phyloP scores from a whole-genome alignment of 768 basidiomycete genomes.

The Lactarius sanguifluus region DNA sequence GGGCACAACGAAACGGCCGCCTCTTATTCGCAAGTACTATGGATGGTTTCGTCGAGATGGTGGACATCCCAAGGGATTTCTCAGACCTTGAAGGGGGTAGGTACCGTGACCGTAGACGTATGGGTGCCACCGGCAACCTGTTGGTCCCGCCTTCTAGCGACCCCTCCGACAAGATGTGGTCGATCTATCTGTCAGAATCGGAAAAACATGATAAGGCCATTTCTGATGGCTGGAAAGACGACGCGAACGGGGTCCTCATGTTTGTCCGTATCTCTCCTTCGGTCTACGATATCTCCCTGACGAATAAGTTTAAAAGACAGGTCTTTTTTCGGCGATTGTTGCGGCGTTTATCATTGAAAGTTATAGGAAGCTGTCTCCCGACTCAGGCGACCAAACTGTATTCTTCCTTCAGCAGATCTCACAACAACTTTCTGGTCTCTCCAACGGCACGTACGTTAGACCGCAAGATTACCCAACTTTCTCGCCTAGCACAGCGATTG shows the following conservation, averaged over 20 bases:
- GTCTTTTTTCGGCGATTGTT: constrained; percentile 30
- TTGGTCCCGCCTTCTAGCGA: not conserved
- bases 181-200: constrained; percentile 11
- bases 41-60: not conserved
- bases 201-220: constrained; percentile 10
- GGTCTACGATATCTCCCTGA: not conserved
- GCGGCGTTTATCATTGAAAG: constrained; percentile 25
- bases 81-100: not conserved
- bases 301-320: constrained; percentile 21
- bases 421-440: constrained; percentile 12
- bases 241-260: not conserved
- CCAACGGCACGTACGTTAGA: not conserved
- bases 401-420: constrained; percentile 17
- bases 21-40: not conserved
- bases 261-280: not conserved
- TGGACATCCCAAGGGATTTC: not conserved
- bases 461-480: not conserved
- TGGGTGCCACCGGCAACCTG: not conserved
- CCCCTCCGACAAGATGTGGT: constrained; percentile 18
- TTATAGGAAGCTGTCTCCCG: not conserved
- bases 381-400: constrained; percentile 10
- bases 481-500: not conserved
- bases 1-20: not conserved
- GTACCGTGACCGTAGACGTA: not conserved
- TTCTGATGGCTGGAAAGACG: not conserved